A percentile compares a stretch with the other conserved stretches of the same genome.
phyloP scores from a whole-genome alignment of 192 early-diverging fungal species.

The Helicostylum pulchrum region DNA sequence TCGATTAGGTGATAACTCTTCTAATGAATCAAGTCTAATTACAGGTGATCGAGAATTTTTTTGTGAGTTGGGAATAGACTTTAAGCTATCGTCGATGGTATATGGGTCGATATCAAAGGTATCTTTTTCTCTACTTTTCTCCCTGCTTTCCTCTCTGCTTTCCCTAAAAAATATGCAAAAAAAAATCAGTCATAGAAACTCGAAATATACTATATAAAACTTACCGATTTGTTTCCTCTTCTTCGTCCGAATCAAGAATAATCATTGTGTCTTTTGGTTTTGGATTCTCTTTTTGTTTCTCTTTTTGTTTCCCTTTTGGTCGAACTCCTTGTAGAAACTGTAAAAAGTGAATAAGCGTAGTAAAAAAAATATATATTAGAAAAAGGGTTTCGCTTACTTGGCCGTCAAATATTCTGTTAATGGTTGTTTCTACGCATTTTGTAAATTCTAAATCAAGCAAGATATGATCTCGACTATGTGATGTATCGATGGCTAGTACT shows the following conservation, averaged over 20 bases:
- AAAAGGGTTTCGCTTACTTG: slow-evolving; percentile 14
- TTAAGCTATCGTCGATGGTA: too few species aligned
- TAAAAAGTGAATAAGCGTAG: neutral
- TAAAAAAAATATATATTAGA: too few species aligned
- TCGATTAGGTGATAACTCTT: too few species aligned
- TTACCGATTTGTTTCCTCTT: neutral
- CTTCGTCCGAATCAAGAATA: neutral
- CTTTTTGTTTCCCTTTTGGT: neutral
- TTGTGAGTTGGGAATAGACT: too few species aligned
- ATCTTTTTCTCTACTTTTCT: too few species aligned
- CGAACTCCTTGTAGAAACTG: neutral
- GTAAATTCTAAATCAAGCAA: slow-evolving; percentile 32
- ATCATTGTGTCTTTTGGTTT: neutral
- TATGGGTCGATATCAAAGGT: too few species aligned
- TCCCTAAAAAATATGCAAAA: too few species aligned
- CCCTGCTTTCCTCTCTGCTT: too few species aligned
- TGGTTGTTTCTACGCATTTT: slow-evolving; percentile 22
- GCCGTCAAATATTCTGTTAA: slow-evolving; percentile 42
- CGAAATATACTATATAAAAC: too few species aligned
- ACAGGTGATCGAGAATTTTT: too few species aligned
- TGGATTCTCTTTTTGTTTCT: neutral
- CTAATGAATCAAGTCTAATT: too few species aligned
- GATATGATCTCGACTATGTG: slow-evolving; percentile 13
- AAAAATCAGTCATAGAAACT: too few species aligned
- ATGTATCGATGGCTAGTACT: neutral